Evolutionary conservation across 2,329 filamentous ascomycete species (phyloP), one percentile per base, ranked within the genome.

Genomic region (Fusarium chlamydosporum): DNA sequence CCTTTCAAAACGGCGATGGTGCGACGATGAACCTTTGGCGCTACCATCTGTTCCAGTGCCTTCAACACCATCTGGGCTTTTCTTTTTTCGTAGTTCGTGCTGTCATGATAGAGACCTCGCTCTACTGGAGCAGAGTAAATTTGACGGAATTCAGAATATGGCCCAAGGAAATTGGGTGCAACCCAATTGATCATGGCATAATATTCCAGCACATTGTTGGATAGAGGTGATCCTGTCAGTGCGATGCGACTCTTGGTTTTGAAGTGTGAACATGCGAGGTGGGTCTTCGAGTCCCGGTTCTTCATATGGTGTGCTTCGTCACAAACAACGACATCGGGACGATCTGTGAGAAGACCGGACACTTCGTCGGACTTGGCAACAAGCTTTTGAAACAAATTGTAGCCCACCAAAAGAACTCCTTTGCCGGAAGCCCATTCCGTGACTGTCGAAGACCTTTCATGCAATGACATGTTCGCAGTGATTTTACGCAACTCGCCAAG

Each of bases 131-230:
- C 84, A 7, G 88, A 86, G 75, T 91, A 97, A n/a, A 89, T 86
- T 1, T 83, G 76, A 20, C 83, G 85, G 76, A 97, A 97, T 73
- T 94, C 90, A 1, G 78, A 73, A 11, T 84, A 78, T 5, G 86
- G 84, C 1, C 93, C 93, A 4, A 97, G 83, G 75, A 92, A 97
- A 26, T 88, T 88, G 0, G 92, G 92, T 2, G 92, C 90, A 51
- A 96, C 89, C 93, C 93, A 97, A 67, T 94, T 87, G 60, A 97
- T 91, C 88, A 97, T 92, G n/a, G 89, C 82, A 74, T 90, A 93
- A 74, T 97, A 97, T 72, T 97, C 94, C 29, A 86, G 82, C 1
- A 97, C 88, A 52, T 93, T 92, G 75, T 97, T 97, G 6, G 92
- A 89, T 52, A 97, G 82, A 1, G 94, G 94, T 0, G 94, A 95